A percentile compares a stretch with the other conserved stretches of the same genome.
These are phyloP conservation scores for Globisporangium spinosum DNA, from an alignment of 352 stramenopile species.

Conservation along the genomic window DNA sequence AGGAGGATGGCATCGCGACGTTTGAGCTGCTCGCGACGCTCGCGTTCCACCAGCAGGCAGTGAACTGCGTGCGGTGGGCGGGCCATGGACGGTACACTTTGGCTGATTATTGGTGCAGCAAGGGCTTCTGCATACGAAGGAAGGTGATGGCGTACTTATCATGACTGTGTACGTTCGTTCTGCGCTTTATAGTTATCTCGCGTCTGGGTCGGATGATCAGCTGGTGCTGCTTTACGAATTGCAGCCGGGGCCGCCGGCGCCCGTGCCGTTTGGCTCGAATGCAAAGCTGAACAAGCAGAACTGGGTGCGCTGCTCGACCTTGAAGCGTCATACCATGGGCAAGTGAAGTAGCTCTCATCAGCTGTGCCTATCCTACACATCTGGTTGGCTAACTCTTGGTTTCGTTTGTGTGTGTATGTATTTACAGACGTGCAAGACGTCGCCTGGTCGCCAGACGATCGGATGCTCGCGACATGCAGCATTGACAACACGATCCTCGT, in stretches of 20 bases:
- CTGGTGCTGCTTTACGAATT: constrained; percentile 83
- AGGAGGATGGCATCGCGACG: constrained; percentile 38
- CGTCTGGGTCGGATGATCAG: constrained; percentile 81
- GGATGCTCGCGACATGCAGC: constrained; percentile 84
- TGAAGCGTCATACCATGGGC: constrained; percentile 87
- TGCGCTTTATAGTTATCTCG: constrained; percentile 41
- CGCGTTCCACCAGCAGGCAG: constrained; percentile 76
- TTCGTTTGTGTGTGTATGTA: background rate
- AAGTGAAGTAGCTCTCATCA: background rate
- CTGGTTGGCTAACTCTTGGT: background rate
- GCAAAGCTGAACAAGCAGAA: constrained; percentile 81
- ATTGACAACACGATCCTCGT: constrained; percentile 89
- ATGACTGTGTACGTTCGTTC: background rate
- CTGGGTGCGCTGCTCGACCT: constrained; percentile 72
- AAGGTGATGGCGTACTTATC: background rate
- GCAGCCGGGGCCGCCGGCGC: constrained; percentile 48
- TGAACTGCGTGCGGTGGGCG: constrained; percentile 86
- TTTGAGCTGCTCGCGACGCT: constrained; percentile 84
- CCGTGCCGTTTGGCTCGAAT: constrained; percentile 81
- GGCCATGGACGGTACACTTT: constrained; percentile 41
- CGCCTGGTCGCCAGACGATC: constrained; percentile 85
- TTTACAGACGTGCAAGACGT: constrained; percentile 76
- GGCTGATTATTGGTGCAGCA: too few relatives aligned
- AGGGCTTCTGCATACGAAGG: background rate
- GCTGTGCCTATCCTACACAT: background rate